Evolutionary conservation across 1,284 basidiomycete species (phyloP), one percentile per base, ranked within the genome.

Genomic region (Marasmius tenuissimus): DNA sequence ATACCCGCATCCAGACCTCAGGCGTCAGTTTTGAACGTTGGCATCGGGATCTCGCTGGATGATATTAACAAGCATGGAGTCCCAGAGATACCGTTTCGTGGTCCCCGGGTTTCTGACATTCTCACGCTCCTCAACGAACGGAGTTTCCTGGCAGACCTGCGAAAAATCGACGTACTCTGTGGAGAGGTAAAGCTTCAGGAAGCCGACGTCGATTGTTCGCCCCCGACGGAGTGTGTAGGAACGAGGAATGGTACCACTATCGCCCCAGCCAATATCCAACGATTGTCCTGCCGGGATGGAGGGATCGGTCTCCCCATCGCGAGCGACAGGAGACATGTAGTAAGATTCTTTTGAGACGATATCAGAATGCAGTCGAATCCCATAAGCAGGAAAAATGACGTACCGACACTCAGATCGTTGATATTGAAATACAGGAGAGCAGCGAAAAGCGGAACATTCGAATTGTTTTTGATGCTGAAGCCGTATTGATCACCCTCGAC

Each of bases 351-450:
- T 27, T 2, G 42, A 8, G 40, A 42, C 2, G n/a, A 12, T n/a
- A 6, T 42, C 2, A 12, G 12, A 14, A 12, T 50, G 2, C 12
- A 12, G 12, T 50, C 4, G 9, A 38, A 7, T 9, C 10, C 27
- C 7, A 33, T 9, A 27, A 58, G 33, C 8, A 33, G 42, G 11
- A 48, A 18, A 33, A 3, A 56, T 1, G 22, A 61, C 51, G 18
- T 47, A 65, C 65, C 48, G 27, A 67, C 61, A 57, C 64, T 65
- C 20, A 65, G 34, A 42, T 67, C 62, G 45, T 57, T 60, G 48
- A 61, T 47, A 54, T 65, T 57, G 47, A 65, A 63, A 57, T 61
- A 65, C 40, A 67, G 65, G n/a, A 66, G 59, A 22, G 61, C 57
- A 11, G 56, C 62, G 60, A 63, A 67, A 3, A 67, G 38, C 38